Conservation (phyloP, 2,329 filamentous ascomycete species). For the Sphaerostilbella broomeana region DNA sequence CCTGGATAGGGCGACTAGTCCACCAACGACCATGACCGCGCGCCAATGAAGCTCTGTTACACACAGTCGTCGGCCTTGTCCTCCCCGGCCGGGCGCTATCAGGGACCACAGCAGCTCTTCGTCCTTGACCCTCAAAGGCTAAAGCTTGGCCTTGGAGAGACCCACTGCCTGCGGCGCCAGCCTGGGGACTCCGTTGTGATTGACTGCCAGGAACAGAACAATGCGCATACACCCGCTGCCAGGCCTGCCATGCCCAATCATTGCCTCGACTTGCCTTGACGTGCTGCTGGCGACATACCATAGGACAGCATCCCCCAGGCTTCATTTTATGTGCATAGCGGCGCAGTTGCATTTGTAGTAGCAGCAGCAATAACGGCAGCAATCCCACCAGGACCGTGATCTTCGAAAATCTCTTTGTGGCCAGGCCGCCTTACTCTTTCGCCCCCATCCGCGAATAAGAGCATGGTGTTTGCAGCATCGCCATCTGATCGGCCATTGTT, state of each 20-base stretch:
- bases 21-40: conserved; percentile 6
- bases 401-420: conserved; percentile 7
- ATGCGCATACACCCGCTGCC: conserved; percentile 21
- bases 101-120: conserved; percentile 10
- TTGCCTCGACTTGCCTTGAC: conserved; percentile 19
- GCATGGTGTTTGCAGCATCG: conserved; percentile 10
- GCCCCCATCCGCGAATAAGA: no score
- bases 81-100: conserved; percentile 9
- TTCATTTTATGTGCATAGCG: conserved; percentile 33
- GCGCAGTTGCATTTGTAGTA: conserved; percentile 30
- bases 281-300: conserved; percentile 15
- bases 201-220: conserved; percentile 12
- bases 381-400: conserved; percentile 13
- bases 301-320: conserved; percentile 19
- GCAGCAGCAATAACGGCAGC: conserved; percentile 7
- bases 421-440: no score
- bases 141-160: conserved; percentile 5
- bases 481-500: conserved; percentile 13
- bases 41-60: conserved; percentile 8
- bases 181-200: conserved; percentile 3
- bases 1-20: conserved; percentile 3
- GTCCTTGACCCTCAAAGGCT: conserved; percentile 6
- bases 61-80: conserved; percentile 4
- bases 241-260: conserved; percentile 33
- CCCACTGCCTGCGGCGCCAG: conserved; percentile 6